Base-by-base conservation (phyloP, 2,329 filamentous ascomycete species). In the Sarocladium strictum region DNA sequence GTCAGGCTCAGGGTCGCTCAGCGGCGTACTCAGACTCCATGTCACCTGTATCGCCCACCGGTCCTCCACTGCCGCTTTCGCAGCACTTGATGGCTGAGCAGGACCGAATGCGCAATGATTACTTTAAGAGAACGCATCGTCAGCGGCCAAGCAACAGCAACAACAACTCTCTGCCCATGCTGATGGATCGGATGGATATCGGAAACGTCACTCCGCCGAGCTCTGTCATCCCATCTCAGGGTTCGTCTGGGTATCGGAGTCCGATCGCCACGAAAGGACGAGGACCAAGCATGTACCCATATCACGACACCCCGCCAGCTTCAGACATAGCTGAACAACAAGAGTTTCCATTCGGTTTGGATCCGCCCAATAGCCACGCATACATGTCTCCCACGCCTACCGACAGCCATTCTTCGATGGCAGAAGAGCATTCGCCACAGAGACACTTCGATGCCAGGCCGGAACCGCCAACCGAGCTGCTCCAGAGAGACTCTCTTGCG, bases 151-250 rank as follows among this genome's bases (percentile, higher is more conserved):
- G 43, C 29, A 47, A 47, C 43, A 43, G 17, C 38, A 43, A 43
- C 38, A 7, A 6, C 3, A 47, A 47, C n/a, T 23, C 43, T 3
- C 43, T 47, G 3, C 43, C 43, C 29, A 47, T 47, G 10, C 3
- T 47, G 23, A 47, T 47, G 43, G 43, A 47, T 17, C 7, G 14
- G 23, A 27, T 47, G 43, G 43, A 47, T n/a, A 47, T 47, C 21
- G 43, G 43, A 11, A n/a, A 27, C 24, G n/a, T 47, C 23, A 47
- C 43, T n/a, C 43, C 43, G 3, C 43, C 43, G 24, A 47, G 43
- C 43, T 47, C 43, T 3, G 43, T 47, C 24, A 3, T 47, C 24
- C 9, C 43, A 3, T 47, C 43, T 3, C 43, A 47, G 24, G 3
- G 23, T 10, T 47, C 43, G 21, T 24, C 43, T 3, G 4, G 29